These are phyloP conservation scores for Massospora cicadina DNA, from an alignment of 371 early-diverging fungal species.

Conservation along the genomic window DNA sequence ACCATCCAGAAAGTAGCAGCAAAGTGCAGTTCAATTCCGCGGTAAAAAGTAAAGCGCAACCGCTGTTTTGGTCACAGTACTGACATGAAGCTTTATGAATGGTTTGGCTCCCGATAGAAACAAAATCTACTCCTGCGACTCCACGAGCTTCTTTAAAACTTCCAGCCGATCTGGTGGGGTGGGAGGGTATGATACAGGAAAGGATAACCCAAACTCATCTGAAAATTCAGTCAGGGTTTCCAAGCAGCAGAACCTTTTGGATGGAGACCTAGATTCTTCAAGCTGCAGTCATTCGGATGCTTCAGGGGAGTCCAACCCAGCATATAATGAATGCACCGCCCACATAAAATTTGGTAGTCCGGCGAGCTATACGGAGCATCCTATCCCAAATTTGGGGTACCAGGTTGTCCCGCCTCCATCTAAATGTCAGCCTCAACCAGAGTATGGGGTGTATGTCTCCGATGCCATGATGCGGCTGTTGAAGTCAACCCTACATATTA, in stretches of 20 bases:
- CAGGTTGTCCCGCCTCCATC: too few species aligned
- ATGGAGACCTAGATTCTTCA: background rate
- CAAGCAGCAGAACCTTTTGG: background rate
- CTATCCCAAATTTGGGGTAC: too few species aligned
- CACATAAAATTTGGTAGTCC: too few species aligned
- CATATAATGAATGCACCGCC: too few species aligned
- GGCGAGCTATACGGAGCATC: too few species aligned
- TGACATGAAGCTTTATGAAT: background rate
- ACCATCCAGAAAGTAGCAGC: background rate
- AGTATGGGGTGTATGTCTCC: too few species aligned
- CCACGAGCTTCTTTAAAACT: background rate
- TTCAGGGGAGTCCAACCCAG: too few species aligned
- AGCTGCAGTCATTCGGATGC: background rate
- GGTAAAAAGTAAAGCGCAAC: background rate
- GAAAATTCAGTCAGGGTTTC: background rate
- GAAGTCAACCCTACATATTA: too few species aligned
- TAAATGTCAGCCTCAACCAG: too few species aligned
- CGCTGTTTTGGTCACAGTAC: background rate
- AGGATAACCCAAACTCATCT: background rate
- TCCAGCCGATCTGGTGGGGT: background rate
- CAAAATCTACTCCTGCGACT: background rate
- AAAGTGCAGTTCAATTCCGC: background rate
- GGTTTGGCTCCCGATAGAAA: background rate
- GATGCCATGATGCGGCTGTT: too few species aligned
- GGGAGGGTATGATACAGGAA: background rate